These are phyloP conservation scores for Pleurotus eryngii DNA, from an alignment of 768 basidiomycete species.

Conservation along the genomic window DNA sequence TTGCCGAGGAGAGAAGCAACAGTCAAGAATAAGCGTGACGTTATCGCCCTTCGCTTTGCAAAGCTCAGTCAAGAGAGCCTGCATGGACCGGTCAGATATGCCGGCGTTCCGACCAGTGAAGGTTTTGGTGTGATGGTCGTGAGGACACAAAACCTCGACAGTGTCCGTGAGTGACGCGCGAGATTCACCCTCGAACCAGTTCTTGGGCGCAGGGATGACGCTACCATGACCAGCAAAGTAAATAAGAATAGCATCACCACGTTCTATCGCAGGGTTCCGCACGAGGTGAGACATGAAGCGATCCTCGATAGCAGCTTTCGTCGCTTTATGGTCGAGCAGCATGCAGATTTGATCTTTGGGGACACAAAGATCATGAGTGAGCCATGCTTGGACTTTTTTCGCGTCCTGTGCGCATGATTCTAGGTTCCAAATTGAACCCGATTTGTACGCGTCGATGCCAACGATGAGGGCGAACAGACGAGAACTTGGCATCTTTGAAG, in stretches of 20 bases:
- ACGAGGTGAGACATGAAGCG: slow-evolving; percentile 58
- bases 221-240: slow-evolving; percentile 79
- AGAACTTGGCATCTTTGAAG: slow-evolving; percentile 18
- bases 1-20: slow-evolving; percentile 51
- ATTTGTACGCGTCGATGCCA: slow-evolving; percentile 69
- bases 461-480: slow-evolving; percentile 65
- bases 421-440: slow-evolving; percentile 61
- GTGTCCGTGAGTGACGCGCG: slow-evolving; percentile 20
- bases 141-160: slow-evolving; percentile 63
- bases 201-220: slow-evolving; percentile 48
- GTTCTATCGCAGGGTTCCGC: slow-evolving; percentile 56
- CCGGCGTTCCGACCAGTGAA: slow-evolving; percentile 50
- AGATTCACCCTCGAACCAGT: slow-evolving; percentile 49
- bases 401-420: slow-evolving; percentile 66
- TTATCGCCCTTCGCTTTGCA: slow-evolving; percentile 60
- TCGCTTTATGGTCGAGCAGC: slow-evolving; percentile 56
- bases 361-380: slow-evolving; percentile 52
- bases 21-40: slow-evolving; percentile 64
- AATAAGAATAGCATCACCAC: slow-evolving; percentile 61
- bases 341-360: slow-evolving; percentile 55
- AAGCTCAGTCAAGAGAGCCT: slow-evolving; percentile 58
- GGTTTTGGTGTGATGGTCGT: slow-evolving; percentile 57
- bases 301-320: slow-evolving; percentile 59
- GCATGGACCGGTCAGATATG: slow-evolving; percentile 65
- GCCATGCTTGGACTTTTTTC: slow-evolving; percentile 53